These are phyloP conservation scores for Amesomyces nigricolor DNA, from an alignment of 2,329 filamentous ascomycete species.

Conservation along the genomic window DNA sequence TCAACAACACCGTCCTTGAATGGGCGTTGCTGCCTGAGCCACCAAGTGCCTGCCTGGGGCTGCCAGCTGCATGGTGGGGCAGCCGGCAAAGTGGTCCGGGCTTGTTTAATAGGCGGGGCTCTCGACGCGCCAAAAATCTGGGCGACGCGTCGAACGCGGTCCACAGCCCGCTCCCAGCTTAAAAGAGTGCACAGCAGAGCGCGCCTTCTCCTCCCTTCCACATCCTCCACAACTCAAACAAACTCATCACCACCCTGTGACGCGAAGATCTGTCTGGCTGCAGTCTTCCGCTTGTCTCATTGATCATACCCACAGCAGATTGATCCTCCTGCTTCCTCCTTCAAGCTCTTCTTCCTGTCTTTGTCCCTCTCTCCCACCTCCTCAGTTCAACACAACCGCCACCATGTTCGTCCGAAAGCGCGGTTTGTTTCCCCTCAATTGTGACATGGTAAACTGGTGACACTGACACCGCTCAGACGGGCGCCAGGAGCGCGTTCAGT, in stretches of 20 bases:
- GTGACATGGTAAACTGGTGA: neutral
- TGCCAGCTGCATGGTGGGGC: slow-evolving; percentile 9
- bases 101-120: slow-evolving; percentile 27
- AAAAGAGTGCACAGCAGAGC: slow-evolving; percentile 21
- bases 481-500: slow-evolving; percentile 99
- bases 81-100: slow-evolving; percentile 4
- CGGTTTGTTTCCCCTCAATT: slow-evolving; percentile 40
- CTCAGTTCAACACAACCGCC: slow-evolving; percentile 22
- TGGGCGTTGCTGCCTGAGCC: slow-evolving; percentile 9
- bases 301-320: neutral
- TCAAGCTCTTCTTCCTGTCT: neutral
- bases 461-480: slow-evolving; percentile 61
- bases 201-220: slow-evolving; percentile 14
- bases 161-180: slow-evolving; percentile 17
- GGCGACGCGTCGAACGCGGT: slow-evolving; percentile 25
- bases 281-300: slow-evolving; percentile 6
- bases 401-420: slow-evolving; percentile 60
- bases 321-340: neutral
- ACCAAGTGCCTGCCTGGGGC: neutral
- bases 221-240: slow-evolving; percentile 19
- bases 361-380: slow-evolving; percentile 14
- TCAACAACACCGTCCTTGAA: neutral
- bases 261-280: slow-evolving; percentile 12
- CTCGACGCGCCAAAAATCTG: slow-evolving; percentile 22
- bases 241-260: neutral